phyloP scores from a whole-genome alignment of 306 rosid species.

The Quercus suber region DNA sequence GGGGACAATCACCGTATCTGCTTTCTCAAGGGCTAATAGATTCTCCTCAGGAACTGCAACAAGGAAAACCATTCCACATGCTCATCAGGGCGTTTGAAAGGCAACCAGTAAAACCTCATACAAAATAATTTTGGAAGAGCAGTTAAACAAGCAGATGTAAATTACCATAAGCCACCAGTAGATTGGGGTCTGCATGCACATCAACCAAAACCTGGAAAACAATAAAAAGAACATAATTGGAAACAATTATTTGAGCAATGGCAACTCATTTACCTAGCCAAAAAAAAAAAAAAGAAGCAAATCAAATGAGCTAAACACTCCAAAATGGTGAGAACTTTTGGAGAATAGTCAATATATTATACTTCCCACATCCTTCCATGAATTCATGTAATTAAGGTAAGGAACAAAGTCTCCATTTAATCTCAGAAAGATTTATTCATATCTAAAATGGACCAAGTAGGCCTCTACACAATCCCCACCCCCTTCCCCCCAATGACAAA shows the following conservation, averaged over 20 bases:
- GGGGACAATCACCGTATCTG: slow-evolving; percentile 54
- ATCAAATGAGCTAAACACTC: neutral
- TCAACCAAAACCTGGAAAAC: slow-evolving; percentile 76
- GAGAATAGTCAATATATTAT: neutral
- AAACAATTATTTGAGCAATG: slow-evolving; percentile 8
- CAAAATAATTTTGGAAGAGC: slow-evolving; percentile 5
- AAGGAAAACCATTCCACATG: slow-evolving; percentile 21
- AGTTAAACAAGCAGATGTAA: slow-evolving; percentile 4
- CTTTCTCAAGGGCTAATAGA: slow-evolving; percentile 57
- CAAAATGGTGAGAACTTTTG: neutral
- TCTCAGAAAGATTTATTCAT: neutral
- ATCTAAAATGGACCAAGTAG: too few relatives aligned
- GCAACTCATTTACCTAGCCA: neutral
- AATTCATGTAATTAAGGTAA: neutral
- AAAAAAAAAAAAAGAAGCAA: neutral
- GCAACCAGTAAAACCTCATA: slow-evolving; percentile 1
- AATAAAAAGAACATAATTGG: slow-evolving; percentile 9
- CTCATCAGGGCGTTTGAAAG: neutral
- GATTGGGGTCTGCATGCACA: slow-evolving; percentile 73
- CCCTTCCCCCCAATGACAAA: neutral
- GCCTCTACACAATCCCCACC: too few relatives aligned
- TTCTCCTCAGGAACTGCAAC: slow-evolving; percentile 89
- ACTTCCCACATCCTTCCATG: neutral
- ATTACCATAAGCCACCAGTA: slow-evolving; percentile 88
- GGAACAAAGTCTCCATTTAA: neutral